phyloP scores from a whole-genome alignment of 208 protist species.

The Trypanosomatidae sp. region DNA sequence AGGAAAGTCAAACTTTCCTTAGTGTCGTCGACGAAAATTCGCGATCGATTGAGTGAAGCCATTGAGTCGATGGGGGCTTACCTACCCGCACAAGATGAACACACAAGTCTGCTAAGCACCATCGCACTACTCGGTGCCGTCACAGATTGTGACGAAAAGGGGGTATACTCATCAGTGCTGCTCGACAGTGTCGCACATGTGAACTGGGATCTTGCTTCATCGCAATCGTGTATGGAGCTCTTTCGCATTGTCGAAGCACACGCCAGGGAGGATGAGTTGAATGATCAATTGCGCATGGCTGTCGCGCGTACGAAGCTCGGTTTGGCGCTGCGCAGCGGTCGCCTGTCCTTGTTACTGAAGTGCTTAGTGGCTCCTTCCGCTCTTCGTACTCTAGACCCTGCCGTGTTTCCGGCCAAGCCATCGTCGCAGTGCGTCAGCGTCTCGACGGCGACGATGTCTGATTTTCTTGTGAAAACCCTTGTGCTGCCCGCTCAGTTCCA shows the following conservation, averaged over 20 bases:
- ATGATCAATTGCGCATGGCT: slow-evolving; percentile 18
- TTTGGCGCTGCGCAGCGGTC: slow-evolving; percentile 58
- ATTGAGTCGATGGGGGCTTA: slow-evolving; percentile 46
- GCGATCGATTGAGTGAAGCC: slow-evolving; percentile 40
- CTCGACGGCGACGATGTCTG: slow-evolving; percentile 12
- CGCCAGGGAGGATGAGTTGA: slow-evolving; percentile 14
- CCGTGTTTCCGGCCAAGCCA: slow-evolving; percentile 1
- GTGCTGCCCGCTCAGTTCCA: slow-evolving; percentile 14
- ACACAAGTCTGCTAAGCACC: slow-evolving; percentile 30
- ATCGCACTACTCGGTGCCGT: slow-evolving; percentile 40
- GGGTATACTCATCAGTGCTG: slow-evolving; percentile 40
- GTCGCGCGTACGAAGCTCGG: slow-evolving; percentile 49
- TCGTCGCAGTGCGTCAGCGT: slow-evolving; percentile 8
- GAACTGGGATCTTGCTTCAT: slow-evolving; percentile 39
- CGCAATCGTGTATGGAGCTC: slow-evolving; percentile 57
- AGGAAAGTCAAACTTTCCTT: slow-evolving; percentile 21
- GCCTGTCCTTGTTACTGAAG: slow-evolving; percentile 46
- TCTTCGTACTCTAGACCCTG: slow-evolving; percentile 4
- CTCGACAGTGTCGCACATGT: slow-evolving; percentile 43
- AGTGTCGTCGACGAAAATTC: slow-evolving; percentile 45
- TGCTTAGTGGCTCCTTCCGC: slow-evolving; percentile 15
- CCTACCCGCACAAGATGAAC: slow-evolving; percentile 24
- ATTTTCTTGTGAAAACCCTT: slow-evolving; percentile 26
- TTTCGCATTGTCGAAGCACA: slow-evolving; percentile 50
- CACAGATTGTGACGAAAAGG: slow-evolving; percentile 19